Base-by-base conservation (phyloP, 352 stramenopile genomes). In the Saprolegnia diclina region DNA sequence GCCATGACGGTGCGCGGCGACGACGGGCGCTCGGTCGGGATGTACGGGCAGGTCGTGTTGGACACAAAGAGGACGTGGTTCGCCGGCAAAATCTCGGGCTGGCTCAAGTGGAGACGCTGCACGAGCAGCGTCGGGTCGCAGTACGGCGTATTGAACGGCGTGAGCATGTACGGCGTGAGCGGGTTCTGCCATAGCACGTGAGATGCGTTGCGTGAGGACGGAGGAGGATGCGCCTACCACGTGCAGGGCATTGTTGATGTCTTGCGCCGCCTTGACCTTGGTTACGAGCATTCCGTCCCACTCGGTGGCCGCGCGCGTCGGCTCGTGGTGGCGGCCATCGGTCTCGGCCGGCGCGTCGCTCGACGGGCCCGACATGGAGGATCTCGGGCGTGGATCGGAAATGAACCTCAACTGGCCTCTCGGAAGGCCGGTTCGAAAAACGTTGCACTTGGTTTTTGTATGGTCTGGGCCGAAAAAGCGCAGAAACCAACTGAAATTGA, bases 121-220 rank as follows among this genome's bases (percentile, higher is more conserved):
- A 44, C 54, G 32, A 69, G 53, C 2, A 52, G 52, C 22, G 19
- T 63, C 35, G 54, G 50, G 29, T 69, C 54, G 48, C 63, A 63
- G 52, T 69, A 42, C 5, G 63, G 63, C 21, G 63, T 69, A 37
- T 69, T 69, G 46, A 61, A 69, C 19, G 63, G 63, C 24, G 63
- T 69, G 9, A 69, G 53, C 63, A 69, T 63, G 26, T 52, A 69
- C 2, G 63, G 63, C 18, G 63, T 69, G 16, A 69, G 38, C 45
- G 63, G 63, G 26, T 69, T 48, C 63, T 69, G 35, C 24, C 3
- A 14, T 5, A 29, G 11, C 14, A 16, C 14, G 22, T 69, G 45
- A 62, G 63, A 29, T 16, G n/a, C 24, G 9, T 14, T 0, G n/a
- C 10, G 44, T 13, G 44, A 22, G 13, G 0, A 64, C 16, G 56